These are phyloP conservation scores for Escallonia rubra DNA, from an alignment of 129 eudicot species.

Conservation along the genomic window DNA sequence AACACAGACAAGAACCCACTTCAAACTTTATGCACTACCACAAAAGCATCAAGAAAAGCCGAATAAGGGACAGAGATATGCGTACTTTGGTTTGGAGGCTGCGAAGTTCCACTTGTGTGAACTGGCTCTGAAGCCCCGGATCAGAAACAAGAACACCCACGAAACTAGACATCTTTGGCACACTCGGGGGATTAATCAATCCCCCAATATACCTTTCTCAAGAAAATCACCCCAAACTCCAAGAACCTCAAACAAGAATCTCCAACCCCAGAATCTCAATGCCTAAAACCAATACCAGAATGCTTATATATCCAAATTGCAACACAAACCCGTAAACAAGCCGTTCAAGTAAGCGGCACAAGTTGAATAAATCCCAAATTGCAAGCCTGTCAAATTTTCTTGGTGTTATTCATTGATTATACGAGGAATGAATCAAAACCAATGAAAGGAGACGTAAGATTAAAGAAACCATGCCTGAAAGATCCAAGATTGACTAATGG, in stretches of 20 bases:
- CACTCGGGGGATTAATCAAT: slow-evolving; percentile 9
- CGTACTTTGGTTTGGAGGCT: slow-evolving; percentile 67
- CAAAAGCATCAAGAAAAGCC: neutral
- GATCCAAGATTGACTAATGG: neutral
- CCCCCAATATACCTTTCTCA: slow-evolving; percentile 1
- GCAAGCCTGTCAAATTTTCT: neutral
- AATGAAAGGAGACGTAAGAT: neutral
- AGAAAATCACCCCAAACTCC: neutral
- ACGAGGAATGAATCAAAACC: neutral
- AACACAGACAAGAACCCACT: neutral
- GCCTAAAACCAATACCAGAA: neutral
- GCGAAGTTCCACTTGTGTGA: slow-evolving; percentile 86
- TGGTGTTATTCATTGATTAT: neutral
- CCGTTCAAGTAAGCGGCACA: neutral
- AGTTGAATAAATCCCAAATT: too few relatives aligned
- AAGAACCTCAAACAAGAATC: neutral
- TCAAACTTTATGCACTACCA: neutral
- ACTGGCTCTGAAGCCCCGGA: slow-evolving; percentile 92
- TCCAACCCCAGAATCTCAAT: neutral
- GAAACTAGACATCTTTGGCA: slow-evolving; percentile 62
- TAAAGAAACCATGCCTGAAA: slow-evolving; percentile 22
- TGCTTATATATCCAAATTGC: neutral
- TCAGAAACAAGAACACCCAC: slow-evolving; percentile 88
- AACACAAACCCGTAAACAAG: neutral
- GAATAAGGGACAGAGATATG: neutral